Conservation (phyloP, 2,329 filamentous ascomycete species). For the Aspergillus thermomutatus region DNA sequence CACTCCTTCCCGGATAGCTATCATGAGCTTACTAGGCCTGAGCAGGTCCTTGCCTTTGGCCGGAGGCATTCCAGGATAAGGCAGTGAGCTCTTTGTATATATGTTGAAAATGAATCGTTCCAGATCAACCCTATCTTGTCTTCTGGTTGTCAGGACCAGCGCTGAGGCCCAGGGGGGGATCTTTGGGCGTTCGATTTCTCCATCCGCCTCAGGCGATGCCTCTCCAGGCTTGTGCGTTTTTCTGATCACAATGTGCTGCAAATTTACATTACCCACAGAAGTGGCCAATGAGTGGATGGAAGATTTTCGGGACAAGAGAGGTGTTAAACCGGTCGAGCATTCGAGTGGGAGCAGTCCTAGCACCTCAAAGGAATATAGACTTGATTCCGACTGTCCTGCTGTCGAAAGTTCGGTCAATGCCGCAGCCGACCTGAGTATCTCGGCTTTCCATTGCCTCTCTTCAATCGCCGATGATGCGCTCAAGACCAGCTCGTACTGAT, state of each 20-base stretch:
- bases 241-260: slow-evolving; percentile 78
- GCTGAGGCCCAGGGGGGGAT: slow-evolving; percentile 69
- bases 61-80: slow-evolving; percentile 75
- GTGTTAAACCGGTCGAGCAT: slow-evolving; percentile 69
- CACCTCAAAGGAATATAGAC: slow-evolving; percentile 45
- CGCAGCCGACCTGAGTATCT: slow-evolving; percentile 55
- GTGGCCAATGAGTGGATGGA: slow-evolving; percentile 79
- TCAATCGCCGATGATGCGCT: slow-evolving; percentile 81
- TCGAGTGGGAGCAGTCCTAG: slow-evolving; percentile 72
- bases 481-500: slow-evolving; percentile 79
- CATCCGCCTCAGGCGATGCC: slow-evolving; percentile 42
- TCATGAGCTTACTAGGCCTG: slow-evolving; percentile 74
- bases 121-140: slow-evolving; percentile 72
- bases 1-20: slow-evolving; percentile 75
- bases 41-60: slow-evolving; percentile 69
- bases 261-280: slow-evolving; percentile 63
- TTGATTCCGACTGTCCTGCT: slow-evolving; percentile 33
- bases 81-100: slow-evolving; percentile 77
- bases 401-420: slow-evolving; percentile 51
- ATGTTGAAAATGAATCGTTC: slow-evolving; percentile 73
- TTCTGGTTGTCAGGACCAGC: slow-evolving; percentile 68
- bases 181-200: slow-evolving; percentile 72
- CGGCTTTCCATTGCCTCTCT: slow-evolving; percentile 72
- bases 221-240: slow-evolving; percentile 67
- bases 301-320: slow-evolving; percentile 52